A percentile compares a stretch with the other conserved stretches of the same genome.
These are phyloP conservation scores for Musa itinerans DNA, from an alignment of 176 grass and related monocot genomes.

Conservation along the genomic window DNA sequence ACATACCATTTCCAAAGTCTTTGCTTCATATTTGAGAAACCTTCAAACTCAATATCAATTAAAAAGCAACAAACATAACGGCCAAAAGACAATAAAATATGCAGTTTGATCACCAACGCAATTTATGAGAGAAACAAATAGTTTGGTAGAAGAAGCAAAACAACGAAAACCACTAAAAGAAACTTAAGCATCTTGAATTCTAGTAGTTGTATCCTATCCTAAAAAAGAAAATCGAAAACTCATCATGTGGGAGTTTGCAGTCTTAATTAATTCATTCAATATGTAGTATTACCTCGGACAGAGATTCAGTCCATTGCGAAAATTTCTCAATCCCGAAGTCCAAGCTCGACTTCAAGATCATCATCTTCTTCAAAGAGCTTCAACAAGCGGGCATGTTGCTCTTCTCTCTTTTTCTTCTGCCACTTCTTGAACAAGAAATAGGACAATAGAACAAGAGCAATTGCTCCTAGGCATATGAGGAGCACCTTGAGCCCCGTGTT, in stretches of 20 bases:
- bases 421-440: constrained; percentile 22
- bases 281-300: background rate
- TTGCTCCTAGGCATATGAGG: background rate
- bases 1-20: no score
- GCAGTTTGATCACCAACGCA: no score
- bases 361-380: constrained; percentile 21
- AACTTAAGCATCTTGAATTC: no score
- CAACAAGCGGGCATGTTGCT: constrained; percentile 18
- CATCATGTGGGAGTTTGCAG: background rate
- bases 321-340: constrained; percentile 13
- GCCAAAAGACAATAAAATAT: no score
- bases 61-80: no score
- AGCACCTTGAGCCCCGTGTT: background rate
- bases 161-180: no score
- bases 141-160: no score
- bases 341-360: constrained; percentile 21
- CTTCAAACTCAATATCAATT: no score
- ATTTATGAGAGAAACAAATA: no score
- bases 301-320: background rate
- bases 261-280: background rate
- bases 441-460: background rate
- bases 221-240: background rate
- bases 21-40: no score
- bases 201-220: background rate
- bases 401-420: constrained; percentile 21